Base-by-base conservation (phyloP, 352 stramenopile genomes). In the Thalassiosira hispida region DNA sequence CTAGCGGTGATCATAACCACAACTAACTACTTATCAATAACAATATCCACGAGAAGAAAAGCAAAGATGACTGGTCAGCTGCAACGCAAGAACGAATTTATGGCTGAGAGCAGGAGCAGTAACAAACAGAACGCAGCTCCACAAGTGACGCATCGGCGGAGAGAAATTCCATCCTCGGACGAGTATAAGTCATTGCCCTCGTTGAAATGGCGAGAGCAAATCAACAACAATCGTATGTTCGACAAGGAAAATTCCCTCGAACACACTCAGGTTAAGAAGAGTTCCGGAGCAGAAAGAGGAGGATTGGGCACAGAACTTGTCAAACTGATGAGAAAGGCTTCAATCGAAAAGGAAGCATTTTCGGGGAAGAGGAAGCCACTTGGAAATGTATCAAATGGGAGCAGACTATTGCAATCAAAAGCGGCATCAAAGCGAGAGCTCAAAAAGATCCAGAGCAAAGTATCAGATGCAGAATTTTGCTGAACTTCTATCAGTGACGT, bases 381-480 rank as follows among this genome's bases (percentile, higher is more conserved):
- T 52, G 68, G 40, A 14, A 46, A 76, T 22, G 53, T 66, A 42
- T 68, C 38, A 29, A 52, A 62, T 38, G 56, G 42, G 29, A 62
- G 25, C 16, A 56, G 40, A 12, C 23, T 44, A 25, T 62, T 77
- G 44, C 42, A 65, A 60, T 53, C 42, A 23, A 57, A 35, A 52
- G 56, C 55, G 16, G 16, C 38, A 62, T n/a, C 31, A 20, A 77
- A 77, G 38, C n/a, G 14, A 46, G 65, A 74, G 44, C 56, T 77
- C 42, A 47, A 77, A 52, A 69, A 77, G 40, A 29, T 65, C 35
- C 68, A 77, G n/a, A 46, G 47, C 44, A 72, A 55, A 42, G 18
- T 66, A 31, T 40, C 31, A 38, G 31, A 38, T 8, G n/a, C 56
- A 47, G 56, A 65, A 16, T 51, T 65, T 20, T 65, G 56, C n/a